Percentiles rank a stretch among this genome's conserved stretches.
Conservation (phyloP, 1,284 basidiomycete species). For the Apiotrichum montevideense region DNA sequence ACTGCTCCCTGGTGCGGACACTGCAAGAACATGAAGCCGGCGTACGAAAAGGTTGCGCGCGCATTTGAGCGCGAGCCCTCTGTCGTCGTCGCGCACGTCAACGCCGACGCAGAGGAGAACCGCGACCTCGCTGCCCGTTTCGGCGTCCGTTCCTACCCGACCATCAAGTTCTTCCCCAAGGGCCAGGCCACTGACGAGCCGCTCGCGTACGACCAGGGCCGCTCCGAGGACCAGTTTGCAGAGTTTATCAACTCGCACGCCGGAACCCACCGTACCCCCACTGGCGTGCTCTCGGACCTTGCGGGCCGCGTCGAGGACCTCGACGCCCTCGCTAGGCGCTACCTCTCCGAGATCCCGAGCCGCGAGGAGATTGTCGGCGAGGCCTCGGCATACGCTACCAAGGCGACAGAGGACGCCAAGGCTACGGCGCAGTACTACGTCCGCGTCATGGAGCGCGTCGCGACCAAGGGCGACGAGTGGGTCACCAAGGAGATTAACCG, state of each 20-base stretch:
- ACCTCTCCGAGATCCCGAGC: slow-evolving; percentile 56
- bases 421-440: slow-evolving; percentile 71
- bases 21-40: slow-evolving; percentile 63
- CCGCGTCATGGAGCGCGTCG: slow-evolving; percentile 83
- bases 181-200: slow-evolving; percentile 48
- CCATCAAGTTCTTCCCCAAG: slow-evolving; percentile 90
- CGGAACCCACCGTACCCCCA: slow-evolving; percentile 72
- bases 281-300: slow-evolving; percentile 72
- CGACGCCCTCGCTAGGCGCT: slow-evolving; percentile 66
- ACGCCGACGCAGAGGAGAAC: slow-evolving; percentile 81
- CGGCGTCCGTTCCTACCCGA: slow-evolving; percentile 71
- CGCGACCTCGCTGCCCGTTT: slow-evolving; percentile 67
- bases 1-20: slow-evolving; percentile 56
- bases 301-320: slow-evolving; percentile 76
- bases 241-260: slow-evolving; percentile 72
- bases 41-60: slow-evolving; percentile 75
- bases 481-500: slow-evolving; percentile 79
- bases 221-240: slow-evolving; percentile 49
- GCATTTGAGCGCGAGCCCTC: slow-evolving; percentile 71
- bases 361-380: slow-evolving; percentile 58
- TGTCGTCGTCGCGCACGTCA: slow-evolving; percentile 81
- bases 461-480: slow-evolving; percentile 66
- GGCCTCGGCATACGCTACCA: slow-evolving; percentile 29
- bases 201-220: slow-evolving; percentile 54
- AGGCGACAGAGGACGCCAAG: slow-evolving; percentile 36